A percentile compares a stretch with the other conserved stretches of the same genome.
Conservation (phyloP, 176 grass and related monocot genomes). For the Phoenix roebelenii region DNA sequence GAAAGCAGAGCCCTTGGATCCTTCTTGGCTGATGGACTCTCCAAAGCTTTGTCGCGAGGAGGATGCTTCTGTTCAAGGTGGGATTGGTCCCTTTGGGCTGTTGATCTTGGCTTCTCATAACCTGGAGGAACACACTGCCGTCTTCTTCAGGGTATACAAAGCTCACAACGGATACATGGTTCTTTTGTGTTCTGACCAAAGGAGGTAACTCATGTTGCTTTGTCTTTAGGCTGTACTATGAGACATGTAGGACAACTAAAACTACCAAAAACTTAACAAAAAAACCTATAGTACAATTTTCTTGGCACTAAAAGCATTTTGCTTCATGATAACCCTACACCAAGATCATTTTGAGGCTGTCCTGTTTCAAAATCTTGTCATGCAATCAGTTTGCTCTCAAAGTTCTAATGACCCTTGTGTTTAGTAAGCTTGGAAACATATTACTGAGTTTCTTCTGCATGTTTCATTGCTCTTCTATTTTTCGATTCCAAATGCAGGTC, state of each 20-base stretch:
- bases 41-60: slow-evolving; percentile 48
- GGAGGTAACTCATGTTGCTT: slow-evolving; percentile 25
- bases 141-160: slow-evolving; percentile 73
- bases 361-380: too few relatives aligned
- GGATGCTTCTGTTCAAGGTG: slow-evolving; percentile 29
- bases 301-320: too few relatives aligned
- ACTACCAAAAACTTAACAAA: too few relatives aligned
- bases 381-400: too few relatives aligned
- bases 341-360: too few relatives aligned
- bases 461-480: neutral
- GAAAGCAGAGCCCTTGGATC: slow-evolving; percentile 41
- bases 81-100: slow-evolving; percentile 69
- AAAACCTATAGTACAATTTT: too few relatives aligned
- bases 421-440: too few relatives aligned
- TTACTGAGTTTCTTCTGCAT: too few relatives aligned
- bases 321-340: too few relatives aligned
- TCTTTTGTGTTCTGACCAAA: slow-evolving; percentile 68
- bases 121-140: slow-evolving; percentile 50
- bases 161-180: slow-evolving; percentile 39
- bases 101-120: slow-evolving; percentile 55
- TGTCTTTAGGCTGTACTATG: too few relatives aligned
- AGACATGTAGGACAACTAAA: too few relatives aligned
- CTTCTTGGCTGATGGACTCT: slow-evolving; percentile 49
- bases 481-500: slow-evolving; percentile 27
- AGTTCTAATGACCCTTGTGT: too few relatives aligned